Conservation (phyloP, 2,329 filamentous ascomycete genomes). For the Fusarium abutilonis region DNA sequence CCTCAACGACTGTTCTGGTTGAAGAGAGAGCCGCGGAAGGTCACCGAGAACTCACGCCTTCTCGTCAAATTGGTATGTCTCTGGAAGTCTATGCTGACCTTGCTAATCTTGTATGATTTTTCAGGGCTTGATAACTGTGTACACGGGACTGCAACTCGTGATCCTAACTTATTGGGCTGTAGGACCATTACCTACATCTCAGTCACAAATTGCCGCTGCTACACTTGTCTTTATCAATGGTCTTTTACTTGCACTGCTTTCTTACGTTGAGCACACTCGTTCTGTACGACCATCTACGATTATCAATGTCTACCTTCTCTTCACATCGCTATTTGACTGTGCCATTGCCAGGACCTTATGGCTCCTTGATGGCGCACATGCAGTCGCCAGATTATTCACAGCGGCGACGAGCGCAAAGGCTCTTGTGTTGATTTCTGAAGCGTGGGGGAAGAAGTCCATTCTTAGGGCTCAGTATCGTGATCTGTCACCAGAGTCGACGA, state of each 20-base stretch:
- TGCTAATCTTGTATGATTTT: not conserved
- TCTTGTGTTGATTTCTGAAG: slow-evolving; percentile 12
- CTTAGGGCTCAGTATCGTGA: slow-evolving; percentile 13
- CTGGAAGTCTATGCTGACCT: not conserved
- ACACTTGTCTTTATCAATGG: slow-evolving; percentile 23
- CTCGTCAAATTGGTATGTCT: slow-evolving; percentile 11
- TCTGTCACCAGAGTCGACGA: slow-evolving; percentile 20
- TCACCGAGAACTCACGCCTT: slow-evolving; percentile 10
- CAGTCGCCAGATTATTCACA: slow-evolving; percentile 8
- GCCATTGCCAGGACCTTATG: slow-evolving; percentile 12
- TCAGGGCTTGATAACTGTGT: slow-evolving; percentile 7
- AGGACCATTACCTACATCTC: not conserved
- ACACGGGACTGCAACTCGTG: slow-evolving; percentile 10
- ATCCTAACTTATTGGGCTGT: slow-evolving; percentile 11
- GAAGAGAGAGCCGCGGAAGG: slow-evolving; percentile 7
- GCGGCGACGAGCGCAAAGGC: slow-evolving; percentile 9
- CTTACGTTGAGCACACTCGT: slow-evolving; percentile 22
- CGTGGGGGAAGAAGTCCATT: slow-evolving; percentile 22
- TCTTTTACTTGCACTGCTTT: slow-evolving; percentile 8
- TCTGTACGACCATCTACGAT: slow-evolving; percentile 23
- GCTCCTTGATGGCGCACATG: slow-evolving; percentile 4
- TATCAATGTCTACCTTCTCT: slow-evolving; percentile 21
- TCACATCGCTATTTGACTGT: slow-evolving; percentile 13
- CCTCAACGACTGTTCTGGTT: slow-evolving; percentile 12
- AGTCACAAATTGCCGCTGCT: slow-evolving; percentile 11